Base-by-base conservation (phyloP, 2,329 filamentous ascomycete genomes). In the Diaporthe sp. region DNA sequence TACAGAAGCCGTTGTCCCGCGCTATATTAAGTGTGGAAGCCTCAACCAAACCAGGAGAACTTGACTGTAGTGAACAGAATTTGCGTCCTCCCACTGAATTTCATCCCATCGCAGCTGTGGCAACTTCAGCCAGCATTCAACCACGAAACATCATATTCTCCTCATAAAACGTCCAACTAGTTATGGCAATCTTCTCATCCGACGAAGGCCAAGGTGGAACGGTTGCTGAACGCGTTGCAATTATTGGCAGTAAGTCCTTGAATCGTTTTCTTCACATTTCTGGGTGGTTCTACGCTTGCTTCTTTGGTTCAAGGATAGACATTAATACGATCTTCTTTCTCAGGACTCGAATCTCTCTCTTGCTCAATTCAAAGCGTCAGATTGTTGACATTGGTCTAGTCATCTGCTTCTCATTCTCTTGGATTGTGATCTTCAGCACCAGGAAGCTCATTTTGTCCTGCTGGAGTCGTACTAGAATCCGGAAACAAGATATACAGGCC, bases 401-500 rank as follows among this genome's bases (percentile, higher is more conserved):
- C 2, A 50, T 74, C 27, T 42, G 42, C 30, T 74, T 66, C 30
- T 42, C 72, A 1, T 71, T 74, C 39, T 65, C 37, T 32, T 74
- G 69, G 72, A 65, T 73, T 25, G 58, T 68, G 7, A 35, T 71
- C 8, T 65, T 71, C 19, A 50, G 68, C 10, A 37, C 32, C 27
- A 66, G 37, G 70, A 75, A 70, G 12, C 7, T 65, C 10, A 17
- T 66, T 25, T 69, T 47, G 22, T 15, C 44, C 27, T n/a, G 12
- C 25, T 58, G 61, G 30, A 35, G 63, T 27, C 27, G n/a, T 32
- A 35, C 47, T 12, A 58, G 44, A 17, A 61, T 39, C 55, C 35
- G n/a, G 10, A 47, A 58, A 19, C 42, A 70, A 39, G 51, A 70
- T 22, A 9, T 56, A 22, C 51, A 70, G 51, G 51, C 27, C 13